phyloP scores from a whole-genome alignment of 441 rosid genomes.

The Theobroma grandiflorum region DNA sequence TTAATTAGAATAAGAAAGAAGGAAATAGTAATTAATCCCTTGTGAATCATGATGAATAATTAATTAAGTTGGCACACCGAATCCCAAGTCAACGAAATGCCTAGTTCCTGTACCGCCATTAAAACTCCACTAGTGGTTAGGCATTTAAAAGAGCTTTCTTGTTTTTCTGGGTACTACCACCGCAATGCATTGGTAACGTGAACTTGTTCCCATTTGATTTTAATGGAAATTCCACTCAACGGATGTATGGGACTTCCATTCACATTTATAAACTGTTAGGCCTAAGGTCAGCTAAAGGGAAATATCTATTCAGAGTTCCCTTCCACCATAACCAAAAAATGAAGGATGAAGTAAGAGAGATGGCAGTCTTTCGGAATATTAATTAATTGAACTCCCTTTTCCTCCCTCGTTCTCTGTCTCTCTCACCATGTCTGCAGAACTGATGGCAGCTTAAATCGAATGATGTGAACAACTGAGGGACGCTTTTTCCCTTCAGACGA shows the following conservation, averaged over 20 bases:
- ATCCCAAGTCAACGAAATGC: not conserved
- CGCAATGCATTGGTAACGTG: not conserved
- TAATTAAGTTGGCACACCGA: not conserved
- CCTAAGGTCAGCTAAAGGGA: too few species aligned
- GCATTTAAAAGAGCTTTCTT: not conserved
- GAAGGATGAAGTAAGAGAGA: not conserved
- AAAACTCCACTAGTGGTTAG: not conserved
- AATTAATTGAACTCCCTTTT: not conserved
- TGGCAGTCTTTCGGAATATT: not conserved
- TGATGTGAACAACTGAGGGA: conserved; percentile 37
- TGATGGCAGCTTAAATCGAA: conserved; percentile 12
- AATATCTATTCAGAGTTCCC: too few species aligned
- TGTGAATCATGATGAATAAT: too few species aligned
- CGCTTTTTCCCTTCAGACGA: conserved; percentile 25
- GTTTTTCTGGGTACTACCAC: not conserved
- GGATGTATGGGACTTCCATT: too few species aligned
- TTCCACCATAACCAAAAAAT: not conserved
- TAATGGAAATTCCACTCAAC: too few species aligned
- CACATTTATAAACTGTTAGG: too few species aligned
- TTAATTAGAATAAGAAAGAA: too few species aligned
- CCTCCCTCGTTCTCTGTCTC: not conserved
- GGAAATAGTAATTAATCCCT: too few species aligned
- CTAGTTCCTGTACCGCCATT: too few species aligned
- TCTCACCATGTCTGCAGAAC: conserved; percentile 17
- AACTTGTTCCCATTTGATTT: not conserved